phyloP scores from a whole-genome alignment of 495 filamentous ascomycete genomes.

The Neurospora hispaniola region DNA sequence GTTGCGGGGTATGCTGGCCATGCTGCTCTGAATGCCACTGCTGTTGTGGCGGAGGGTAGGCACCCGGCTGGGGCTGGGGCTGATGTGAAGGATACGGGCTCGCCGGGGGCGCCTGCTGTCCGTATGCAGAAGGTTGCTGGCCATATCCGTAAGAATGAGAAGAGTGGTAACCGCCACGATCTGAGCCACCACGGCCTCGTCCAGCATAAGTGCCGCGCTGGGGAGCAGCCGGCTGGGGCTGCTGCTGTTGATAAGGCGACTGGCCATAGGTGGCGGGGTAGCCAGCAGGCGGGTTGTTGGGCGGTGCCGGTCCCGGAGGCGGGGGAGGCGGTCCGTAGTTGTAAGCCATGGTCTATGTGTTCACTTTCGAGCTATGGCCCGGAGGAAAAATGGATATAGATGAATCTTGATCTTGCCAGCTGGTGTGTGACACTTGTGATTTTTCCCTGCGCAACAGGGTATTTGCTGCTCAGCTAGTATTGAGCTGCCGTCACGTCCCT shows the following conservation, averaged over 20 bases:
- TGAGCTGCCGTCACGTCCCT: not conserved
- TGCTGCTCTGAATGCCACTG: conserved; percentile 19
- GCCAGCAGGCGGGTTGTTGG: conserved; percentile 13
- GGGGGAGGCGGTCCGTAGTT: conserved; percentile 45
- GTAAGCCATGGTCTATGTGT: conserved; percentile 29
- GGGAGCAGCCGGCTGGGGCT: conserved; percentile 5
- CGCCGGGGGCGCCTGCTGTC: conserved; percentile 15
- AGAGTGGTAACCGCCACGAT: conserved; percentile 27
- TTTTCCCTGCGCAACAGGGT: not conserved
- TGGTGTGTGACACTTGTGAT: not conserved
- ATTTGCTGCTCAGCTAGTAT: not conserved
- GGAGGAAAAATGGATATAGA: too few relatives aligned
- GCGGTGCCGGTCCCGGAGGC: conserved; percentile 34
- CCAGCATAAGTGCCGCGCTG: conserved; percentile 22
- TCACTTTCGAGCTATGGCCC: not conserved
- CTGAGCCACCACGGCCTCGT: conserved; percentile 24
- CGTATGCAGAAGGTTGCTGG: conserved; percentile 15
- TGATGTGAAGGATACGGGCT: conserved; percentile 11
- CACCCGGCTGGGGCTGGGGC: conserved; percentile 5
- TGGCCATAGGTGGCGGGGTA: conserved; percentile 29
- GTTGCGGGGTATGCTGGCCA: conserved; percentile 13
- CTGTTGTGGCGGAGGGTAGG: conserved; percentile 3
- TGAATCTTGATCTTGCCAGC: too few relatives aligned
- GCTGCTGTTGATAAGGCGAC: conserved; percentile 16
- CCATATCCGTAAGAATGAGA: conserved; percentile 15